These are phyloP conservation scores for Trichophyton simii DNA, from an alignment of 2,329 filamentous ascomycete species.

Conservation along the genomic window DNA sequence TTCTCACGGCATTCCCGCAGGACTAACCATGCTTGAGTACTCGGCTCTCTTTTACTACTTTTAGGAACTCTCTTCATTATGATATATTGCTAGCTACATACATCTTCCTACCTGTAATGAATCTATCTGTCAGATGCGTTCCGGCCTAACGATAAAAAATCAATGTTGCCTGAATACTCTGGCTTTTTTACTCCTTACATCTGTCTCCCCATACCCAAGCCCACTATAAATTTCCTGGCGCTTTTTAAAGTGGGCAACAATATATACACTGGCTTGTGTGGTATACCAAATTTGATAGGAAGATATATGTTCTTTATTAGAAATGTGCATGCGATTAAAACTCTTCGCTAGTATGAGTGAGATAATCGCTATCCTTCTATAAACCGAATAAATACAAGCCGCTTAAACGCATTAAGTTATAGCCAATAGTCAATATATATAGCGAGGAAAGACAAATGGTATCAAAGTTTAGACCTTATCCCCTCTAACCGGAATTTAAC, in stretches of 20 bases:
- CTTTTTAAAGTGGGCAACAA: background rate
- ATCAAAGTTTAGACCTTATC: slow-evolving; percentile 66
- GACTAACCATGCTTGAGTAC: slow-evolving; percentile 7
- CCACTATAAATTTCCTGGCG: background rate
- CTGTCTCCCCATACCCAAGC: background rate
- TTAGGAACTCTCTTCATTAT: background rate
- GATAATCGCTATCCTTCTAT: background rate
- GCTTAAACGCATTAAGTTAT: background rate
- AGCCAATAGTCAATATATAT: background rate
- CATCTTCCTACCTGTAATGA: no score
- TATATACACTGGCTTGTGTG: background rate
- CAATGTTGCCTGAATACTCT: background rate
- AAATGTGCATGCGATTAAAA: background rate
- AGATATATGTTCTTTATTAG: background rate
- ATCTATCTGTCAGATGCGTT: background rate
- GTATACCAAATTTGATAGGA: background rate
- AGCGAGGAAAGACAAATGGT: background rate
- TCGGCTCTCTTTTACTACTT: background rate
- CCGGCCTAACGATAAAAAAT: background rate
- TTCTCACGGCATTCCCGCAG: slow-evolving; percentile 30
- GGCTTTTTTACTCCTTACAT: background rate
- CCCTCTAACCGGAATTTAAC: slow-evolving; percentile 90
- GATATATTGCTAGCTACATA: no score
- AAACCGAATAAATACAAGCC: background rate
- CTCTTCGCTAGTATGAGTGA: background rate